These are phyloP conservation scores for Heliamphora pulchella DNA, from an alignment of 179 eudicot genomes.

Conservation along the genomic window DNA sequence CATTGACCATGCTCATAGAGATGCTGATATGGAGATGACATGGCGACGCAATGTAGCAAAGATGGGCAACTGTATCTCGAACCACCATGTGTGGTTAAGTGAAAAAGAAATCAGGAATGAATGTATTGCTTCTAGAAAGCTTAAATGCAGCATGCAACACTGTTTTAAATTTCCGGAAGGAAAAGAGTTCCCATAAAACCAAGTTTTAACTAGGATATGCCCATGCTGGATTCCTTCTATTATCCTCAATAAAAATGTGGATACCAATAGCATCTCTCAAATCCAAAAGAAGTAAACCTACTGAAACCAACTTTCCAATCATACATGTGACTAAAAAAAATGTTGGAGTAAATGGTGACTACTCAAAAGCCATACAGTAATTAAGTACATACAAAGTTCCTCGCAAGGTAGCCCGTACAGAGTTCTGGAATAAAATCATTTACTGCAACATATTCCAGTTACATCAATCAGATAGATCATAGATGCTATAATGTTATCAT, in stretches of 20 bases:
- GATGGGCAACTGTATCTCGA: too few relatives aligned
- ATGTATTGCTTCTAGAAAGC: too few relatives aligned
- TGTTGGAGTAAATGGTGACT: background rate
- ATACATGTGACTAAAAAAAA: background rate
- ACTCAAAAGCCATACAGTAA: conserved; percentile 7
- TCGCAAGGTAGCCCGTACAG: conserved; percentile 66
- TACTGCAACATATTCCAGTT: conserved; percentile 52
- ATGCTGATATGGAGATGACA: too few relatives aligned
- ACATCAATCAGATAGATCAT: conserved; percentile 30
- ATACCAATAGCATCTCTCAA: conserved; percentile 2
- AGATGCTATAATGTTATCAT: conserved; percentile 17
- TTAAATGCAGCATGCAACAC: too few relatives aligned
- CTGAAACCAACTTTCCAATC: background rate
- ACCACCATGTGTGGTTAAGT: too few relatives aligned
- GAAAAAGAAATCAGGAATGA: too few relatives aligned
- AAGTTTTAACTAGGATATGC: too few relatives aligned
- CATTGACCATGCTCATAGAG: too few relatives aligned
- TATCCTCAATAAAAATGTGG: background rate
- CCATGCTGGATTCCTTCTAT: background rate
- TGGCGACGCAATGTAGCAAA: too few relatives aligned
- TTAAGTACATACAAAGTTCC: conserved; percentile 70
- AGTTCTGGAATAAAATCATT: conserved; percentile 48
- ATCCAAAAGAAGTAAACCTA: conserved; percentile 3
- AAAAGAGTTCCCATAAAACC: too few relatives aligned
- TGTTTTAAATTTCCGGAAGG: too few relatives aligned